Evolutionary conservation across 169 alveolate genomes (phyloP).

Genomic region (Amoebophrya sp.): DNA sequence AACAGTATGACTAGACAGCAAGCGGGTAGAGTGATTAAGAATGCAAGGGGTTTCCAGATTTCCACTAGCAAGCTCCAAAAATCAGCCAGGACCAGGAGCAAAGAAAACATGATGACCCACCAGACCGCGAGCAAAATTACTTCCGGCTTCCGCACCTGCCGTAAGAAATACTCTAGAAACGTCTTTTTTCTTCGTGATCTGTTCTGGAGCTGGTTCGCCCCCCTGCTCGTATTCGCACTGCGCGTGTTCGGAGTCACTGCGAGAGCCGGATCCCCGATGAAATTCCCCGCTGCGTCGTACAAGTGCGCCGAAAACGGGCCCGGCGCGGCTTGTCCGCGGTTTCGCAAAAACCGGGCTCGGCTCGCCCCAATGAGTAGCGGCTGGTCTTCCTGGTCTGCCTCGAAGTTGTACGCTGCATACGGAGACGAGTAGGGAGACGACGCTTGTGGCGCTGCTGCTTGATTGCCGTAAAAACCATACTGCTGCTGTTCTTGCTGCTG

Average conservation of each 20-base stretch:
- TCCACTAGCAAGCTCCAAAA: background rate
- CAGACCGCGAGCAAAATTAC: background rate
- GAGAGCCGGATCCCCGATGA: background rate
- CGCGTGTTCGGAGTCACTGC: background rate
- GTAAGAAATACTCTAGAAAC: background rate
- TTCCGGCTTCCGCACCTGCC: constrained; percentile 5
- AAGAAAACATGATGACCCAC: background rate
- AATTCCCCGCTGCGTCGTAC: background rate
- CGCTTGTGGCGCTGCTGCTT: too few species aligned
- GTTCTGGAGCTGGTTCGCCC: too few species aligned
- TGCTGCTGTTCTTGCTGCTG: too few species aligned
- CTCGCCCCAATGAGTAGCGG: too few species aligned
- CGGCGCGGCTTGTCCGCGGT: too few species aligned
- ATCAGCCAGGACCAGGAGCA: background rate
- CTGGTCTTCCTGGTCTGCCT: too few species aligned
- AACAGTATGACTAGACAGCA: background rate
- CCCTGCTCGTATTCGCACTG: too few species aligned
- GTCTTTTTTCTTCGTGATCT: too few species aligned
- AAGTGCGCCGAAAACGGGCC: background rate
- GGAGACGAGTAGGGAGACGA: too few species aligned
- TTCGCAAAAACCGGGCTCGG: too few species aligned
- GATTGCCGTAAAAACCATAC: too few species aligned
- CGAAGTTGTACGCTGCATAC: too few species aligned
- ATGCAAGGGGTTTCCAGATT: background rate
- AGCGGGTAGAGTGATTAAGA: background rate